Percentiles rank a stretch among this genome's conserved stretches.
Evolutionary conservation across 106 monocot species (phyloP).

Genomic region (Dendrobium chrysotoxum): DNA sequence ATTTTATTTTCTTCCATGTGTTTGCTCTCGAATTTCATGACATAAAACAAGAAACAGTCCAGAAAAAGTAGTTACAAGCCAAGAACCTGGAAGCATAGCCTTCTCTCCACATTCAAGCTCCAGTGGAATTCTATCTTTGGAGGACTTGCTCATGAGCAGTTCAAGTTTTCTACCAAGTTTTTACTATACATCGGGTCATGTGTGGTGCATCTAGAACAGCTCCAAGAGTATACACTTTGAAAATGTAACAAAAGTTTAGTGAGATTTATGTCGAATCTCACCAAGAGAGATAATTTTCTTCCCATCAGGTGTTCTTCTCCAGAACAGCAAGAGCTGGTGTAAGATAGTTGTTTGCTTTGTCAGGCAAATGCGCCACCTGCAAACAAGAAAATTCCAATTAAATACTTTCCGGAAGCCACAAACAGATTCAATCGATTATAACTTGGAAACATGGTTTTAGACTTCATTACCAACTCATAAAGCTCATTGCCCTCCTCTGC

Average conservation of each 20-base stretch:
- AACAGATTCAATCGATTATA: background rate
- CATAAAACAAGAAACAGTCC: no score
- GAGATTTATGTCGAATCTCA: background rate
- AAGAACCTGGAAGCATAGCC: no score
- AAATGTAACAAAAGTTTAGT: background rate
- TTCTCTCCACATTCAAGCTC: no score
- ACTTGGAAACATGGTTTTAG: background rate
- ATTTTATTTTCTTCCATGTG: no score
- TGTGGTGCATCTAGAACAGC: background rate
- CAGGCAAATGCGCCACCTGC: conserved; percentile 96
- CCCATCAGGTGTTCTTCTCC: conserved; percentile 85
- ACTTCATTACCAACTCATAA: conserved; percentile 73
- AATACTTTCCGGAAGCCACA: background rate
- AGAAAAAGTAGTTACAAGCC: background rate
- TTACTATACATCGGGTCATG: no score
- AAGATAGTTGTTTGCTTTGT: conserved; percentile 99
- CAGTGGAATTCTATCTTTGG: background rate
- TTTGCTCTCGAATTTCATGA: no score
- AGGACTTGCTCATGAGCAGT: background rate
- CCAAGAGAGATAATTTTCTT: background rate
- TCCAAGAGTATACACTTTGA: background rate
- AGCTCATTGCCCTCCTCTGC: conserved; percentile 82
- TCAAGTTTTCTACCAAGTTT: no score
- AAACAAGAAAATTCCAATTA: background rate
- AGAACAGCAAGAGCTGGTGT: conserved; percentile 85